Evolutionary conservation across 2,329 filamentous ascomycete species (phyloP), one percentile per base, ranked within the genome.

Genomic region (Bipolaris bicolor): DNA sequence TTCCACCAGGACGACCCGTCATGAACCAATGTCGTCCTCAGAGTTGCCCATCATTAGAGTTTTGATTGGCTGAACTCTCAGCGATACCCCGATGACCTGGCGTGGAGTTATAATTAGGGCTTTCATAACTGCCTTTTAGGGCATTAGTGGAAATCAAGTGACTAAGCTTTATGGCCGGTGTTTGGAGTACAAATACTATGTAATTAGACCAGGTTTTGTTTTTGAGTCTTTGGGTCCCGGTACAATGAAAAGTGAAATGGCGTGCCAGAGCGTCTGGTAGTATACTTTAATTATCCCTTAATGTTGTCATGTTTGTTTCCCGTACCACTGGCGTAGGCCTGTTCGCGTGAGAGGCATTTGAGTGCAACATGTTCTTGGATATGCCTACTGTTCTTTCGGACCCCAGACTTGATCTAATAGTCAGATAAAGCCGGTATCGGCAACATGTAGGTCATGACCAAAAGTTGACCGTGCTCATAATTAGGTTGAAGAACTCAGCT

Each of bases 11-110:
- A 53, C 54, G 49, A 53, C 13, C 24, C 41, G n/a, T 41, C n/a
- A 39, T 44, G 37, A 48, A 53, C 29, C 36, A 37, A 56, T 33
- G 53, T 20, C 24, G 43, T 53, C 49, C 39, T 48, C 26, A 7
- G 31, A n/a, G 31, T n/a, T 37, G n/a, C 24, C 43, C 26, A 33
- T n/a, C 26, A 41, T 34, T 46, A 16, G 26, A 46, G 26, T 33
- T 26, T 56, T 13, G 41, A 36, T 39, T 15, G 49, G 52, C 39
- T 51, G 15, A 31, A 43, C 20, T 20, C 41, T 48, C 53, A 39
- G 46, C 13, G 18, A 56, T 29, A 47, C 16, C 24, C 52, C n/a
- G 7, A 52, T 22, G 26, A 29, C 16, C 15, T 29, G 16, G 29
- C 9, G 6, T 13, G 24, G 36, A 26, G 48, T 50, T 43, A 26